Evolutionary conservation across 179 eudicot species (phyloP), one percentile per base, ranked within the genome.

Genomic region (Dionaea muscipula): DNA sequence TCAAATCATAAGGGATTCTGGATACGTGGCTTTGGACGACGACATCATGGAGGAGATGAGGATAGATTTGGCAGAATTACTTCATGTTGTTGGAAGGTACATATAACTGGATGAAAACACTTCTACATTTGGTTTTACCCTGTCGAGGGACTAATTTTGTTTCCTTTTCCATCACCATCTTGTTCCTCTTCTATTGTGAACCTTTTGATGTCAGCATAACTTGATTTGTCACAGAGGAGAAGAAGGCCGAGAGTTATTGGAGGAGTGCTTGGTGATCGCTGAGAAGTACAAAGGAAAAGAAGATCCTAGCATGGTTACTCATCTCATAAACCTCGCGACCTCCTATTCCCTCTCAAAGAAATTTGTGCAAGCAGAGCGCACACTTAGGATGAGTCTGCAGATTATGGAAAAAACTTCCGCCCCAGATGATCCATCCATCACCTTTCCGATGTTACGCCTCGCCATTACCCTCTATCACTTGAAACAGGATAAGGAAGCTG

Each of bases 31-130:
- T 45, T 50, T 76, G 57, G 86, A 89, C 68, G 83, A 81, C 55
- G 24, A 60, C 27, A 45, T 76, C 21, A 72, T 85, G 79, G 86
- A 83, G 67, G 81, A 81, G 70, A 79, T 83, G 73, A 79, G 86
- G 70, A 68, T 83, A 55, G 93, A 83, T 66, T 79, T 89, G 72
- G 95, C 86, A 11, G 95, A 85, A 59, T 59, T 89, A 53, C 93
- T 89, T 64, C 97, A 85, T 65, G 64, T 45, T 14, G 83, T 63
- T 26, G 97, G 97, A 70, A 85, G 97, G 97, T 89, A 81, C 31
- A 51, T 31, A 31, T 31, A 31, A 31, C 8, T 31, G 35, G 35
- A 31, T 11, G 35, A 31, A 0, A 44, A 15, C 10, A 11, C 19
- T 1, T 44, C 20, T 44, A n/a, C n/a, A n/a, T n/a, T 17, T 44